Evolutionary conservation across 192 early-diverging fungal genomes (phyloP), one percentile per base, ranked within the genome.

Genomic region (Backusella parvicylindrica): DNA sequence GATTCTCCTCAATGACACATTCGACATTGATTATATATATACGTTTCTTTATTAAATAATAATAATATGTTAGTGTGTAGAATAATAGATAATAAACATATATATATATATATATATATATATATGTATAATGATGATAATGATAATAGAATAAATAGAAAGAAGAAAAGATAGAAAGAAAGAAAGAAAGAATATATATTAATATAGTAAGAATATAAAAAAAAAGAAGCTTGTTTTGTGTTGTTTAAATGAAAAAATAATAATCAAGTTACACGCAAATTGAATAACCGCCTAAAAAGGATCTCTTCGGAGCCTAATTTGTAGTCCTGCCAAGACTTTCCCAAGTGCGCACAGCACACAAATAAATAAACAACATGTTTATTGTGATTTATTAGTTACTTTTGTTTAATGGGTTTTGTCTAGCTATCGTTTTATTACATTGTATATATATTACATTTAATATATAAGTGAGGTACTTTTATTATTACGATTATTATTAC

Each of bases 271-370:
- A 60, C 53, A 60, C 53, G 23, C 23, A 60, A 60, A 60, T 60
- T 60, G 3, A 60, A 60, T 23, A 60, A 60, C 53, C 53, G 53
- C 53, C 53, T 3, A 60, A 60, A 28, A 60, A 28, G 26, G 12
- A 3, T 15, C 9, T 60, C 53, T 60, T 60, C 53, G 53, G 53
- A 28, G 53, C 53, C 53, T 26, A 8, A 60, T 60, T 50, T 60
- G 23, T n/a, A 28, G 53, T 60, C 53, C 53, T 60, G 53, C 53
- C 53, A 60, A 60, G 53, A 60, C 53, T 60, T 60, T 60, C 53
- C 53, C 23, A 60, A 60, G 53, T 60, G 53, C 3, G 53, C 53
- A 60, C 53, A 60, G 11, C 53, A 60, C 23, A 60, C 53, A 60
- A 60, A 60, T 60, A 60, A 60, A 60, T 60, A 60, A 60, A 60